Conservation (phyloP, 176 grass and related monocot species). For the Pharus latifolius region DNA sequence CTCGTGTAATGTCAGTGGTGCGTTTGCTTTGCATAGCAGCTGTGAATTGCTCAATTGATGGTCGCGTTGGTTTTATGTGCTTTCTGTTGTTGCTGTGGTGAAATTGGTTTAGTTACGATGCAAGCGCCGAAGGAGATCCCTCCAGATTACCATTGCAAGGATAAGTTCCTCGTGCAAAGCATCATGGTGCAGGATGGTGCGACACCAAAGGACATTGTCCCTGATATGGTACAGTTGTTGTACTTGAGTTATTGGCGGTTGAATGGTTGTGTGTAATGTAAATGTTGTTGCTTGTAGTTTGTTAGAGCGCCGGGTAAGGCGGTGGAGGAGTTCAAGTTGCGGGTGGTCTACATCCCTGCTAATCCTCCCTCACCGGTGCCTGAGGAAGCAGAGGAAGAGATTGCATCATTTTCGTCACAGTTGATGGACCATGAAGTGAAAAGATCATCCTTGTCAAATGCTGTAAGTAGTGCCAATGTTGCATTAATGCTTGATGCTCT, state of each 20-base stretch:
- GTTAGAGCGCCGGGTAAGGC: constrained; percentile 51
- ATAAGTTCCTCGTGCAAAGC: constrained; percentile 91
- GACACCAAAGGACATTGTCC: constrained; percentile 43
- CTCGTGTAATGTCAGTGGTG: constrained; percentile 49
- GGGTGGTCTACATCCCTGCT: constrained; percentile 77
- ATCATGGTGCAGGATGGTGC: constrained; percentile 23
- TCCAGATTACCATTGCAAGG: constrained; percentile 75
- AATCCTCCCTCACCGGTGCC: constrained; percentile 95
- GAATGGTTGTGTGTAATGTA: not conserved
- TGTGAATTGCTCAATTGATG: not conserved
- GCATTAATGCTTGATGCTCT: constrained; percentile 7
- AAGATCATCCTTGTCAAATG: constrained; percentile 24
- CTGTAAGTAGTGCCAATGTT: constrained; percentile 20
- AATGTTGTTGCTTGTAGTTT: constrained; percentile 44
- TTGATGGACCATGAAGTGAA: constrained; percentile 45
- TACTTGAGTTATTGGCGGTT: not conserved
- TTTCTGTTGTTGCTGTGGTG: not conserved
- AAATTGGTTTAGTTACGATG: constrained; percentile 52
- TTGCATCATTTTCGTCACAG: constrained; percentile 28
- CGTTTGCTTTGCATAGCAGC: not conserved
- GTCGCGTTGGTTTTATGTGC: not conserved
- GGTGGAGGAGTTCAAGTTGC: constrained; percentile 80
- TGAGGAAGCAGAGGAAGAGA: constrained; percentile 76
- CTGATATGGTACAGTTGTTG: constrained; percentile 49
- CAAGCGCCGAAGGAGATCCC: constrained; percentile 73